Base-by-base conservation (phyloP, 2,329 filamentous ascomycete genomes). In the Talaromyces sp. region DNA sequence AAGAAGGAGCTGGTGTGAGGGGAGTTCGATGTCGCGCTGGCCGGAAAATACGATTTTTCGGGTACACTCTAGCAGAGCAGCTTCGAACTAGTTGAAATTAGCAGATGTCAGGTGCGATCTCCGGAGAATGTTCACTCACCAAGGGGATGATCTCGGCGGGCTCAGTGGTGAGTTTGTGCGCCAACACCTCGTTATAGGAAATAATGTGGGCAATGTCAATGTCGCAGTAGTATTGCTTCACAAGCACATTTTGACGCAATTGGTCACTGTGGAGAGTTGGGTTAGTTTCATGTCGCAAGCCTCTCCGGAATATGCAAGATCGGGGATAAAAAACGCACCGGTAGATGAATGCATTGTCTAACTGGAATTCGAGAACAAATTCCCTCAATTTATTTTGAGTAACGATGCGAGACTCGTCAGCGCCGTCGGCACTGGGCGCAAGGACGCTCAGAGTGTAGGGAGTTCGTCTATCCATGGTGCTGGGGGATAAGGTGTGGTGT, bases 331-430 rank as follows among this genome's bases (percentile, higher is more conserved):
- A 17, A 60, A 56, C 76, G 60, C 73, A 93, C 91, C 91, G 86
- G 82, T 97, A 99, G 67, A 97, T 86, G 75, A 96, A 97, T 67
- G 87, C 84, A 74, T 96, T 96, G 75, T 97, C 93, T 37, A 97
- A 84, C 68, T 93, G 86, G 70, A 97, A 99, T 63, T 93, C 90
- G 52, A 97, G 85, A 60, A 99, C 87, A 72, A 99, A 99, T 56
- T 91, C 87, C 68, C 94, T 86, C 55, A 99, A 83, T 69, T 90
- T 86, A 54, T 84, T 83, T 71, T 94, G 90, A 45, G 92, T 80
- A 67, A 90, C 85, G 22, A 84, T 80, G 53, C 87, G 82, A 52
- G 83, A 87, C 68, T 92, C 88, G 61, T 87, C 83, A 54, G 79
- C 82, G 36, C 86, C 83, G 64, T 85, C 84, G 57, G 82, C 82